Percentiles rank a stretch among this genome's conserved stretches.
Evolutionary conservation across 176 grass and related monocot species (phyloP).

Genomic region (Eremochloa ophiuroides): DNA sequence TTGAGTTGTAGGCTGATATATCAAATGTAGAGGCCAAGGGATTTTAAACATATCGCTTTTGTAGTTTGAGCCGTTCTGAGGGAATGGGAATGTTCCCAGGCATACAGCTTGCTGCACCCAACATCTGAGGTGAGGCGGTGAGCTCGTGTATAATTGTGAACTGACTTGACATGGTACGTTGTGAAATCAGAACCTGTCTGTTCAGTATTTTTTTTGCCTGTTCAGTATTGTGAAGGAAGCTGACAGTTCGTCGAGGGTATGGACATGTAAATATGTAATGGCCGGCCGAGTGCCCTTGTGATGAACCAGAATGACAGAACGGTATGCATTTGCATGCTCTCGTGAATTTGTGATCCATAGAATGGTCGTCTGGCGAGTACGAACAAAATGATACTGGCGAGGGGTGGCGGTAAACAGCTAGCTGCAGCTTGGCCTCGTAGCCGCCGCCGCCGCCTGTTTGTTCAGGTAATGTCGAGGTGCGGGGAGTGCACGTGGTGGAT

Average conservation of each 20-base stretch:
- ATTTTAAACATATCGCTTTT: background rate
- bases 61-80: background rate
- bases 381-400: no score
- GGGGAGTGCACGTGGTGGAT: conserved; percentile 43
- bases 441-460: conserved; percentile 2
- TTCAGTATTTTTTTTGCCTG: background rate
- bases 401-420: background rate
- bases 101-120: background rate
- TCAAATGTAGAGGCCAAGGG: background rate
- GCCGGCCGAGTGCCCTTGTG: background rate
- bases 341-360: background rate
- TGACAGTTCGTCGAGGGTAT: background rate
- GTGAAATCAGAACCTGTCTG: background rate
- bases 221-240: background rate
- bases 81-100: background rate
- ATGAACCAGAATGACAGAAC: background rate
- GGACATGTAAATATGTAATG: background rate
- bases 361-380: background rate
- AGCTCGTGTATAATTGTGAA: background rate
- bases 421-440: background rate
- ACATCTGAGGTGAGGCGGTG: background rate
- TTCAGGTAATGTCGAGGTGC: conserved; percentile 50
- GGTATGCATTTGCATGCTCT: background rate
- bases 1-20: background rate
- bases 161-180: background rate